These are phyloP conservation scores for Auriculariales sp. DNA, from an alignment of 768 basidiomycete species.

Conservation along the genomic window DNA sequence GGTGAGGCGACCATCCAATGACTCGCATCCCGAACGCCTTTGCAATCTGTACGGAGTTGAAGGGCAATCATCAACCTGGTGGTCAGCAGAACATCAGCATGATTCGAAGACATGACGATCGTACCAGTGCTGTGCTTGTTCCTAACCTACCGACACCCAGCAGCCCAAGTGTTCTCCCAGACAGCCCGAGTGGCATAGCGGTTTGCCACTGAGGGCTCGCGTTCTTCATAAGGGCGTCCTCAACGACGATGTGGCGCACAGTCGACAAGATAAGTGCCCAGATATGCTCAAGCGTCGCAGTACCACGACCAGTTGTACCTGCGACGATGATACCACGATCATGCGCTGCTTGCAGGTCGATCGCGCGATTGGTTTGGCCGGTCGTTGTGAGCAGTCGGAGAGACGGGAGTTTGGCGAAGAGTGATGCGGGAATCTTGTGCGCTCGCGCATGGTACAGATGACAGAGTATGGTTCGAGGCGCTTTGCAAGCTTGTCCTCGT, in stretches of 20 bases:
- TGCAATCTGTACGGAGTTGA: conserved; percentile 26
- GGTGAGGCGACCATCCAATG: conserved; percentile 49
- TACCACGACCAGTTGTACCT: conserved; percentile 29
- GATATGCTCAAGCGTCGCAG: conserved; percentile 46
- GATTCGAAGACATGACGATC: conserved; percentile 6
- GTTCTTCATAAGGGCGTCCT: conserved; percentile 33
- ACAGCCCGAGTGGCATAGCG: conserved; percentile 32
- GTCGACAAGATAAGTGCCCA: conserved; percentile 48
- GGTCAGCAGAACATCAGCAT: not conserved
- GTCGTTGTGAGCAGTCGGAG: conserved; percentile 49
- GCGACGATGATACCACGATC: conserved; percentile 35
- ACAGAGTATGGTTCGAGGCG: conserved; percentile 39
- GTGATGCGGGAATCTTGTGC: conserved; percentile 38
- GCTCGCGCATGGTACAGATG: conserved; percentile 52
- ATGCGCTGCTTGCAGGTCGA: conserved; percentile 34
- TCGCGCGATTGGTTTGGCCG: conserved; percentile 25
- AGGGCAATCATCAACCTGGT: too few species aligned
- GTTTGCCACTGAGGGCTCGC: conserved; percentile 41
- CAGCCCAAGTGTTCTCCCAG: conserved; percentile 42
- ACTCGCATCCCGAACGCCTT: conserved; percentile 46
- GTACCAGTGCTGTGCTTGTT: conserved; percentile 31
- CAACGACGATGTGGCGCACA: conserved; percentile 31
- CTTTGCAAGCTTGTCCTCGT: conserved; percentile 33
- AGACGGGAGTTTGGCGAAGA: conserved; percentile 42
- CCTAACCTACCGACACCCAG: conserved; percentile 51